These are phyloP conservation scores for Neoboletus magnificus DNA, from an alignment of 768 basidiomycete species.

Conservation along the genomic window DNA sequence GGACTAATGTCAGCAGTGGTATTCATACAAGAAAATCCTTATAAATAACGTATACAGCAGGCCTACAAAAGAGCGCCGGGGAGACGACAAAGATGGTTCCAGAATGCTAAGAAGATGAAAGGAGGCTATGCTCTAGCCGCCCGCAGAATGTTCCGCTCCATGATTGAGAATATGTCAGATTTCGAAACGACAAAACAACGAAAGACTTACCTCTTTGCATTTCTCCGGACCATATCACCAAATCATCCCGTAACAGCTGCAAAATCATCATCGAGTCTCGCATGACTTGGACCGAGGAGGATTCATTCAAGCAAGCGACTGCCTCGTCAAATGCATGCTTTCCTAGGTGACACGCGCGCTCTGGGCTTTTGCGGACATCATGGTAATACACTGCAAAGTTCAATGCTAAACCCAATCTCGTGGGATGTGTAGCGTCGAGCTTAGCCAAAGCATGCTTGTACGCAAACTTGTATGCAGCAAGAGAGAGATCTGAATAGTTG, in stretches of 20 bases:
- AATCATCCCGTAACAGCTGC: slow-evolving; percentile 79
- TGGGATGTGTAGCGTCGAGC: slow-evolving; percentile 78
- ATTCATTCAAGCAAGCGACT: slow-evolving; percentile 56
- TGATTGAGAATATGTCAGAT: slow-evolving; percentile 11
- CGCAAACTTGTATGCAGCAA: slow-evolving; percentile 82
- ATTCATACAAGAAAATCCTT: not conserved
- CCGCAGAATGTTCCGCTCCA: slow-evolving; percentile 24
- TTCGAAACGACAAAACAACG: not conserved
- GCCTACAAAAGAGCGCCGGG: not conserved
- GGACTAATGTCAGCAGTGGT: not conserved
- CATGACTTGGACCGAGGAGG: slow-evolving; percentile 42
- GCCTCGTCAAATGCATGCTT: slow-evolving; percentile 94
- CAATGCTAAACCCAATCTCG: slow-evolving; percentile 81
- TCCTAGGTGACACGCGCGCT: slow-evolving; percentile 82
- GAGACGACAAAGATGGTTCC: not conserved
- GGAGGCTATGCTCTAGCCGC: slow-evolving; percentile 8
- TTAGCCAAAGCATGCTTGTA: slow-evolving; percentile 78
- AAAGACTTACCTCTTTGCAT: slow-evolving; percentile 44
- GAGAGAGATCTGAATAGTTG: slow-evolving; percentile 67
- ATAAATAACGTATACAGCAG: slow-evolving; percentile 14
- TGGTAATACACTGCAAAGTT: slow-evolving; percentile 96
- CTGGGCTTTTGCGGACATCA: slow-evolving; percentile 79
- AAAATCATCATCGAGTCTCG: slow-evolving; percentile 81
- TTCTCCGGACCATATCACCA: slow-evolving; percentile 82
- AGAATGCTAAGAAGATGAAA: not conserved